Evolutionary conservation across 164 flowering plant genomes (phyloP), one percentile per base, ranked within the genome.

Genomic region (Buxus sempervirens): DNA sequence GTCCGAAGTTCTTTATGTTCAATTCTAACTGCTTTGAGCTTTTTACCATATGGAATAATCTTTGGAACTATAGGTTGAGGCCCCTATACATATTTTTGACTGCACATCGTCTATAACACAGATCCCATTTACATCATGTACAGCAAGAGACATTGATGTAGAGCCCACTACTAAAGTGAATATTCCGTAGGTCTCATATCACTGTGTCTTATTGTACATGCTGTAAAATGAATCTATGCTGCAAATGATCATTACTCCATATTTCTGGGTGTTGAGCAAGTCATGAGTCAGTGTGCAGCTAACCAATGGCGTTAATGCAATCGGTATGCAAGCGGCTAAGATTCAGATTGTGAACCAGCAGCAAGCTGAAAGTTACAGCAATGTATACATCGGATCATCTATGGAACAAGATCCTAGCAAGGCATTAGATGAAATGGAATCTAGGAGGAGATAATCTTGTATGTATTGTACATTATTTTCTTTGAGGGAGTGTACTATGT

Each of bases 21-120:
- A 32, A 32, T 3, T 32, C 5, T 7, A 3, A 3, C 38, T 32
- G 7, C 38, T 32, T 32, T 32, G 38, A 32, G 38, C 38, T 32
- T 32, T n/a, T 32, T 32, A 32, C 38, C 7, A 32, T 32, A 32
- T 2, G 24, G n/a, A 10, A 9, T 63, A 28, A 62, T 64, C 42
- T 68, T 60, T 21, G 54, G 68, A 15, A 18, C 8, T 67, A 58
- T 41, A 78, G 81, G 83, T 60, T 80, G 83, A 77, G 79, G 79
- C 25, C 72, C 82, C 41, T 84, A 85, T 70, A 95, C 90, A 54
- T 89, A n/a, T n/a, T n/a, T n/a, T n/a, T n/a, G n/a, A n/a, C n/a
- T n/a, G n/a, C n/a, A n/a, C n/a, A n/a, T n/a, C n/a, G n/a, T n/a
- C n/a, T n/a, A n/a, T n/a, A n/a, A n/a, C n/a, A n/a, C n/a, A n/a